phyloP scores from a whole-genome alignment of 106 monocot genomes.

The Platanthera zijinensis region DNA sequence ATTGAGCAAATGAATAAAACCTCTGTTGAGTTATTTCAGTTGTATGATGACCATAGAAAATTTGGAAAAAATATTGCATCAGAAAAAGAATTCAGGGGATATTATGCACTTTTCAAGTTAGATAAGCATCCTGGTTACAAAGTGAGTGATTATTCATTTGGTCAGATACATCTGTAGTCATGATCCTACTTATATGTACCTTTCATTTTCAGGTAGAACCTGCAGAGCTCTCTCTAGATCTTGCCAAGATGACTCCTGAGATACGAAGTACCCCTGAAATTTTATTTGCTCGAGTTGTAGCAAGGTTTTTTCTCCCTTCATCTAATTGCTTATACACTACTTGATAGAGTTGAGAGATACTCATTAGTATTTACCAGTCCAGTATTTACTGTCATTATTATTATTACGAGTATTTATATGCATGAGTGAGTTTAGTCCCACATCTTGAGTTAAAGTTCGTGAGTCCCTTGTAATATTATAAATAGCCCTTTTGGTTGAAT shows the following conservation, averaged over 20 bases:
- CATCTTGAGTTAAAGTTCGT: no score
- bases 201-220: slow-evolving; percentile 79
- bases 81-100: slow-evolving; percentile 95
- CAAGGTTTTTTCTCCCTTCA: slow-evolving; percentile 41
- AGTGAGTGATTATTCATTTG: slow-evolving; percentile 30
- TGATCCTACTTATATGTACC: not conserved
- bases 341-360: no score
- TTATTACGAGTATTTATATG: no score
- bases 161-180: not conserved
- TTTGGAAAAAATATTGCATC: slow-evolving; percentile 44
- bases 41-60: slow-evolving; percentile 92
- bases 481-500: no score
- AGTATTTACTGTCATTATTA: no score
- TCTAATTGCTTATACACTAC: not conserved
- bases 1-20: slow-evolving; percentile 99
- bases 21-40: slow-evolving; percentile 96
- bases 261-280: slow-evolving; percentile 70
- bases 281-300: slow-evolving; percentile 81
- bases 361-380: no score
- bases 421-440: no score
- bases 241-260: slow-evolving; percentile 87
- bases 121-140: slow-evolving; percentile 96
- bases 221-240: slow-evolving; percentile 92
- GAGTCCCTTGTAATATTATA: no score
- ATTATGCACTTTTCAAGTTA: slow-evolving; percentile 94